Conservation (phyloP, 805 yeast species). For the Nakazawaea molendinolei region DNA sequence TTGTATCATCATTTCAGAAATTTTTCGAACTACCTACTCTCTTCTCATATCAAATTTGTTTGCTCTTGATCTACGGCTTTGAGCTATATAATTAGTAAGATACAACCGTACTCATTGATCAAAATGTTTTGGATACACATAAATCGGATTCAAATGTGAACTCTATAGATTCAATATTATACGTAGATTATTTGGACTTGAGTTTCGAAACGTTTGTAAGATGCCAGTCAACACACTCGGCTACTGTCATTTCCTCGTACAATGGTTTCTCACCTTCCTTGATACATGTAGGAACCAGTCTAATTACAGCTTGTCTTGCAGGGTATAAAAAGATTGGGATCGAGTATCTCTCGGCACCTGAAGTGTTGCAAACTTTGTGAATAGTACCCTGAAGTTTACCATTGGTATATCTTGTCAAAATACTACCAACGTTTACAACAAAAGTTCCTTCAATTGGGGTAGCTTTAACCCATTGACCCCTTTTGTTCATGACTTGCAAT, state of each 20-base stretch:
- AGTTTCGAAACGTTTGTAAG: conserved; percentile 1
- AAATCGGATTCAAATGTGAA: too few species aligned
- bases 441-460: conserved; percentile 27
- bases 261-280: conserved; percentile 8
- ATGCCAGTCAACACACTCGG: conserved; percentile 5
- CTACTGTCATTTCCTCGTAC: conserved; percentile 4
- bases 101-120: too few species aligned
- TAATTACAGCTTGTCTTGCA: conserved; percentile 15
- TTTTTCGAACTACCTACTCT: too few species aligned
- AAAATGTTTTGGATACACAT: too few species aligned
- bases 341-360: conserved; percentile 21
- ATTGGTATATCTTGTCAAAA: conserved; percentile 30
- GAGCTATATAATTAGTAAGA: too few species aligned
- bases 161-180: too few species aligned
- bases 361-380: conserved; percentile 30
- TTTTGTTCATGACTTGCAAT: conserved; percentile 27
- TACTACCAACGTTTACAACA: conserved; percentile 33
- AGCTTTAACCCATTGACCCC: conserved; percentile 25
- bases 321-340: conserved; percentile 23
- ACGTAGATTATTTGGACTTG: too few species aligned
- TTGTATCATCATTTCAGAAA: too few species aligned
- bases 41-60: too few species aligned
- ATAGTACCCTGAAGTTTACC: conserved; percentile 29
- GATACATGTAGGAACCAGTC: conserved; percentile 17
- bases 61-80: too few species aligned